phyloP scores from a whole-genome alignment of 495 filamentous ascomycete genomes.

The Lichenothelia convexa region DNA sequence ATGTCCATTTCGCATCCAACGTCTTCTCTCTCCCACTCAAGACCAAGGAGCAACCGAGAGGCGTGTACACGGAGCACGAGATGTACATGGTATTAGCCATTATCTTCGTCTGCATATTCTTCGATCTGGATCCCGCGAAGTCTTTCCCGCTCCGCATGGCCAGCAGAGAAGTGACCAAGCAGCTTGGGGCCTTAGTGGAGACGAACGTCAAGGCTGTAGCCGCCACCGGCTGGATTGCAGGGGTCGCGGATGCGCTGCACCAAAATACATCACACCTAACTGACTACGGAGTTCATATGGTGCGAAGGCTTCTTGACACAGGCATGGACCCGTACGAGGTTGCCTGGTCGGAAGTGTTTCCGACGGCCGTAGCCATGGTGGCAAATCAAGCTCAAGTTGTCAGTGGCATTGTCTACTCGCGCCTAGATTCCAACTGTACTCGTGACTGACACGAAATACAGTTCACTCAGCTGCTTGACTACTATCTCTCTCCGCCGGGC shows the following conservation, averaged over 20 bases:
- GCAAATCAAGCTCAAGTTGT: constrained; percentile 52
- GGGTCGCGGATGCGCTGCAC: constrained; percentile 32
- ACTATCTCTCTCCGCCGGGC: constrained; percentile 44
- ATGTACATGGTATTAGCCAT: constrained; percentile 57
- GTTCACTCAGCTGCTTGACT: constrained; percentile 65
- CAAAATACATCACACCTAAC: constrained; percentile 35
- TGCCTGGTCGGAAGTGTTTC: constrained; percentile 53
- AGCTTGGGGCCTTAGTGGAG: constrained; percentile 44
- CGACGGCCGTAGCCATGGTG: constrained; percentile 39
- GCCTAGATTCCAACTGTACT: not conserved
- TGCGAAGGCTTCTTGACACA: constrained; percentile 48
- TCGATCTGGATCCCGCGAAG: constrained; percentile 33
- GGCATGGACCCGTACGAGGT: constrained; percentile 49
- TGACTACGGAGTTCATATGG: constrained; percentile 50
- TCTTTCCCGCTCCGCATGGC: constrained; percentile 41
- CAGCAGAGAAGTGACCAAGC: constrained; percentile 38
- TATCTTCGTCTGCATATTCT: constrained; percentile 41
- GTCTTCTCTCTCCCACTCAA: constrained; percentile 61
- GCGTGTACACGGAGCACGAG: constrained; percentile 62
- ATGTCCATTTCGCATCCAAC: constrained; percentile 51
- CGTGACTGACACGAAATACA: constrained; percentile 1
- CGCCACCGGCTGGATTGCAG: constrained; percentile 34
- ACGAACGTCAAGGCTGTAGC: constrained; percentile 46
- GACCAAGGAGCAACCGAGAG: constrained; percentile 44
- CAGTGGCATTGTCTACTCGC: constrained; percentile 1